phyloP scores from a whole-genome alignment of 495 filamentous ascomycete species.

The Cudoniella acicularis region DNA sequence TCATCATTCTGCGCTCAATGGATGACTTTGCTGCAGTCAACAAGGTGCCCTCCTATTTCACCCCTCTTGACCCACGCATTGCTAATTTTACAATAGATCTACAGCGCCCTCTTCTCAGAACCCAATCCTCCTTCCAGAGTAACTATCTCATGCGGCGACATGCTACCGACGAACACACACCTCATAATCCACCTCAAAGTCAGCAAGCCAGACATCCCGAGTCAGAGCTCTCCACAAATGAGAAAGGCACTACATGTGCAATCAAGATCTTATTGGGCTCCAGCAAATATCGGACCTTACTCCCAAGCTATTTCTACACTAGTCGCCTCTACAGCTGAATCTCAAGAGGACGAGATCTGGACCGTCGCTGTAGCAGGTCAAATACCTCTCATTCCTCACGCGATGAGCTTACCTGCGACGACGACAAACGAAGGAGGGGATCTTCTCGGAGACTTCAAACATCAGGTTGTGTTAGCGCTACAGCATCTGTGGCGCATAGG shows the following conservation, averaged over 20 bases:
- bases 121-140: constrained; percentile 84
- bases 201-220: constrained; percentile 1
- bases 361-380: constrained; percentile 74
- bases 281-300: constrained; percentile 96
- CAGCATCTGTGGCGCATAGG: constrained; percentile 93
- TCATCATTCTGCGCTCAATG: constrained; percentile 78
- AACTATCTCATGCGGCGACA: constrained; percentile 70
- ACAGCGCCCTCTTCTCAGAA: constrained; percentile 61
- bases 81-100: constrained; percentile 38
- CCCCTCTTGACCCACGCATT: not conserved
- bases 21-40: constrained; percentile 72
- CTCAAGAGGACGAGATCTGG: not conserved
- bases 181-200: constrained; percentile 48
- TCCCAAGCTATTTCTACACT: constrained; percentile 78
- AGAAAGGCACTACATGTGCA: constrained; percentile 77
- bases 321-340: constrained; percentile 13
- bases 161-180: constrained; percentile 45
- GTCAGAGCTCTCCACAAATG: not conserved
- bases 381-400: constrained; percentile 80
- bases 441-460: constrained; percentile 32
- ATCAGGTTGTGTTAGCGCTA: constrained; percentile 61
- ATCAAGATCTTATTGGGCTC: constrained; percentile 93
- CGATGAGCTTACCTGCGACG: constrained; percentile 58
- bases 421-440: constrained; percentile 11
- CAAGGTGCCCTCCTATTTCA: constrained; percentile 22